Conservation (phyloP, 345 rosid genomes). For the Salix suchowensis region DNA sequence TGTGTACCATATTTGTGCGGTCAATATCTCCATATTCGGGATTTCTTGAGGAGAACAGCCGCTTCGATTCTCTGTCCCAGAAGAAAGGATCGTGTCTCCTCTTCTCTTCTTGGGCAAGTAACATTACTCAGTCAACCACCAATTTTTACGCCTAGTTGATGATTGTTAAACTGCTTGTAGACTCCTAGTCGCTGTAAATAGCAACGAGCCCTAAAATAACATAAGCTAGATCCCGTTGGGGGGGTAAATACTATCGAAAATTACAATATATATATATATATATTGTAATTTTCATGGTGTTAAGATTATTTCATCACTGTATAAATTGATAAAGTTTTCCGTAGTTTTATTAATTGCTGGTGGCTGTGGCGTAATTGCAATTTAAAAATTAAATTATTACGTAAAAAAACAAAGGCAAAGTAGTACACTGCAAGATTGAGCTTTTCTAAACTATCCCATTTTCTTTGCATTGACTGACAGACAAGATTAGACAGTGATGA, state of each 20-base stretch:
- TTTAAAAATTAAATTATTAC: too few species aligned
- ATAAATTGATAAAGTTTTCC: too few species aligned
- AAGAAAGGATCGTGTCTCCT: conserved; percentile 28
- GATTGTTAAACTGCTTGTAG: neutral
- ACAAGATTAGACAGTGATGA: conserved; percentile 5
- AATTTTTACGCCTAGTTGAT: neutral
- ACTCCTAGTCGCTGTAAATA: neutral
- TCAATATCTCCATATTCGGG: neutral
- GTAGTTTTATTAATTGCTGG: too few species aligned
- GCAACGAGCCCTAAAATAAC: neutral
- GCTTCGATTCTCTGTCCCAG: conserved; percentile 5
- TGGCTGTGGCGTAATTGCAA: too few species aligned
- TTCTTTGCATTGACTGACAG: neutral
- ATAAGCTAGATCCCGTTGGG: neutral
- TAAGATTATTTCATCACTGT: too few species aligned
- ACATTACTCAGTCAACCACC: neutral
- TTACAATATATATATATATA: too few species aligned
- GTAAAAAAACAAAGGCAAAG: too few species aligned
- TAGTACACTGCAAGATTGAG: neutral
- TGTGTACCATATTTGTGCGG: neutral
- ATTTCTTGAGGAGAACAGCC: conserved; percentile 22
- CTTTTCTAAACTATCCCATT: neutral
- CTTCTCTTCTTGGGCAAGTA: conserved; percentile 18
- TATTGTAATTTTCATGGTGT: too few species aligned
- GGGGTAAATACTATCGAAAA: neutral